phyloP scores from a whole-genome alignment of 805 yeast genomes.

The Wickerhamomyces hampshirensis region DNA sequence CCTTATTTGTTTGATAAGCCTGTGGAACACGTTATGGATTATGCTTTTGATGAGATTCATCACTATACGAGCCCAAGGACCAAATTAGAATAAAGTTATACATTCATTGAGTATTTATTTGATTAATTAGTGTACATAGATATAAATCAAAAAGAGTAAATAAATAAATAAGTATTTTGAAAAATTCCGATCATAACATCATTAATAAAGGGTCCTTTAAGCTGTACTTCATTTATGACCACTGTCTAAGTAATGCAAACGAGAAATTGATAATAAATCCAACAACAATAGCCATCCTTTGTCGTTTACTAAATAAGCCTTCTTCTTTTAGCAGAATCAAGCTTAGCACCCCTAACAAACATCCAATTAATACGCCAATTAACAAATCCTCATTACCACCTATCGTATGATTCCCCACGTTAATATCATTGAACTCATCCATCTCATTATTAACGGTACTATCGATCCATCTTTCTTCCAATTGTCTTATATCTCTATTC shows the following conservation, averaged over 20 bases:
- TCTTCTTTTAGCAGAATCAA: conserved; percentile 59
- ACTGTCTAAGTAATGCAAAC: conserved; percentile 52
- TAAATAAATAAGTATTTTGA: too few species aligned
- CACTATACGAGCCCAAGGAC: conserved; percentile 17
- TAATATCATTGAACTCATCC: conserved; percentile 42
- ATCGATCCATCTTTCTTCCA: conserved; percentile 89
- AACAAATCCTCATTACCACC: conserved; percentile 62
- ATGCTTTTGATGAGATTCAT: conserved; percentile 50
- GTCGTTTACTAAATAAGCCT: conserved; percentile 56
- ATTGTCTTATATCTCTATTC: conserved; percentile 47
- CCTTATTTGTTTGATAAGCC: conserved; percentile 83
- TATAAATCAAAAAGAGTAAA: not conserved
- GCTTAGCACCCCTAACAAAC: conserved; percentile 69
- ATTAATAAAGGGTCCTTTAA: not conserved
- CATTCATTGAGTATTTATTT: not conserved
- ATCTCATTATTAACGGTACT: conserved; percentile 50
- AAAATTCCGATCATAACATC: not conserved
- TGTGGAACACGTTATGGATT: conserved; percentile 65
- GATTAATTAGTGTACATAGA: not conserved
- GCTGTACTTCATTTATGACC: too few species aligned
- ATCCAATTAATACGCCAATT: conserved; percentile 68
- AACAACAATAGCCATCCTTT: conserved; percentile 60
- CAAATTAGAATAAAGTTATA: conserved; percentile 9
- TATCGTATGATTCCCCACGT: conserved; percentile 33
- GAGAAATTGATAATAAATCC: conserved; percentile 68